Percentiles rank a stretch among this genome's conserved stretches.
These are phyloP conservation scores for Theileria parva DNA, from an alignment of 169 alveolate genomes.

Conservation along the genomic window DNA sequence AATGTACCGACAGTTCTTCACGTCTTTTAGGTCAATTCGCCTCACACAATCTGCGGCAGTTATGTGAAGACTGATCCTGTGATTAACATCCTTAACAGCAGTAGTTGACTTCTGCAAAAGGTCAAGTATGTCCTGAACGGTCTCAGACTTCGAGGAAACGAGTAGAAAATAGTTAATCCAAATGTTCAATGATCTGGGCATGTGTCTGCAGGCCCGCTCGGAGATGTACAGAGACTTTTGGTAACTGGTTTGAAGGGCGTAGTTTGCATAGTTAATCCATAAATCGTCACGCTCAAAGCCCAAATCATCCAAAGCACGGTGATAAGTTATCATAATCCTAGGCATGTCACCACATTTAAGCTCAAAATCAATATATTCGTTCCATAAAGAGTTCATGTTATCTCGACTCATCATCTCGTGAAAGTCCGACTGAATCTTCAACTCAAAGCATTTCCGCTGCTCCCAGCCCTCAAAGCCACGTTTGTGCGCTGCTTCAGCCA, in stretches of 20 bases:
- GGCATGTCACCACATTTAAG: conserved; percentile 47
- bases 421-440: conserved; percentile 65
- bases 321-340: conserved; percentile 44
- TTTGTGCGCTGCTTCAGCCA: conserved; percentile 42
- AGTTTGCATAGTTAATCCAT: conserved; percentile 52
- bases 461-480: conserved; percentile 64
- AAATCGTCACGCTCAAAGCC: conserved; percentile 66
- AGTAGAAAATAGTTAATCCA: conserved; percentile 57
- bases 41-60: conserved; percentile 68
- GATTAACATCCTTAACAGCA: conserved; percentile 38
- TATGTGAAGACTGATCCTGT: conserved; percentile 53
- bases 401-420: conserved; percentile 59
- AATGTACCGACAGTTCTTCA: conserved; percentile 40
- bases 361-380: conserved; percentile 56
- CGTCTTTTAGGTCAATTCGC: conserved; percentile 39
- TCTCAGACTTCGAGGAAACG: conserved; percentile 31
- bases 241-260: conserved; percentile 25
- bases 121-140: conserved; percentile 34
- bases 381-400: conserved; percentile 58
- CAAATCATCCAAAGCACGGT: conserved; percentile 62
- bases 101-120: conserved; percentile 47
- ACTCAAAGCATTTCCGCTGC: conserved; percentile 60
- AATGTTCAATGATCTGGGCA: conserved; percentile 57
- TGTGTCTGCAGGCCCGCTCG: conserved; percentile 54
- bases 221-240: conserved; percentile 42